Evolutionary conservation across 805 yeast genomes (phyloP), one percentile per base, ranked within the genome.

Genomic region (Ogataea pignaliae): DNA sequence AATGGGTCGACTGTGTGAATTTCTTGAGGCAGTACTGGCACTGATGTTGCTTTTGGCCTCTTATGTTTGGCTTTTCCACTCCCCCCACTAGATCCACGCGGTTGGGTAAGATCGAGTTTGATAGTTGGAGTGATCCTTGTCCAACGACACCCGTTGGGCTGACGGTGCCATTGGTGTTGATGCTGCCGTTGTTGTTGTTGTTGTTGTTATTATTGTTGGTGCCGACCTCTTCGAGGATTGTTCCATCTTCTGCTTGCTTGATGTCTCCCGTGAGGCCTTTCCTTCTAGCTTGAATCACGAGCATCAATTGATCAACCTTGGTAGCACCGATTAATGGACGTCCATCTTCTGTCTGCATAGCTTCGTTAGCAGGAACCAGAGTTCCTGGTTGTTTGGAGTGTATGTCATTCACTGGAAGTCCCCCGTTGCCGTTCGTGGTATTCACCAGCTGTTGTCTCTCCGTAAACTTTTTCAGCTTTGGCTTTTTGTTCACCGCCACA

Each of bases 1-100:
- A 67, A 64, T 88, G 96, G 5, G 97, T 90, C n/a, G 88, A 73
- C 61, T 90, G 97, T 1, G 90, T 81, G 57, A 90, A 90, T 43
- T 76, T 75, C 59, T 88, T 87, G 55, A 75, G 76, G 61, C 97
- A 91, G 55, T 84, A 83, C 2, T 78, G 79, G 57, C 95, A 85
- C 59, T 81, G 82, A 54, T 81, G 85, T 39, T 74, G 75, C 57
- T 83, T 84, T 11, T 66, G 60, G 12, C 68, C 62, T 33, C 68
- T 59, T 11, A 60, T 51, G 41, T 62, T 66, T 32, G 84, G 83
- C 51, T 83, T 83, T 41, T 82, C 89, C 26, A 87, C 82, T 2
- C 95, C 95, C 28, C 95, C 95, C 29, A 85, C 88, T 31, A 85
- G 64, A 47, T 80, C 83, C 26, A 76, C 74, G 3, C 83, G 73